A percentile compares a stretch with the other conserved stretches of the same genome.
Conservation (phyloP, 2,329 filamentous ascomycete genomes). For the Intubia oerlemansii region DNA sequence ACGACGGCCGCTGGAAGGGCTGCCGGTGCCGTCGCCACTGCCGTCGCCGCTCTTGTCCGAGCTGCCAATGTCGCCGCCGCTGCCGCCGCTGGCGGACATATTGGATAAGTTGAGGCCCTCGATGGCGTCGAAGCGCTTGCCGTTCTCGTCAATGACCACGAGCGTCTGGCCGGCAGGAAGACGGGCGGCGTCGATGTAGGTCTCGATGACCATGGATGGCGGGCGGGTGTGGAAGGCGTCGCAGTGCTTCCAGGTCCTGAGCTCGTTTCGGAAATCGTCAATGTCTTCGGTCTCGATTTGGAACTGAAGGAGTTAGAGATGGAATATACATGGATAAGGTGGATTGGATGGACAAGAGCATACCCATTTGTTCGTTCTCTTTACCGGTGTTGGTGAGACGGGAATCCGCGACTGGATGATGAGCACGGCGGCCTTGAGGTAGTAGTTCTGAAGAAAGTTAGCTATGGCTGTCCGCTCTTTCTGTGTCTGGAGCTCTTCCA, state of each 20-base stretch:
- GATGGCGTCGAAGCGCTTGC: conserved; percentile 80
- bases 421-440: conserved; percentile 67
- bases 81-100: conserved; percentile 25
- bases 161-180: conserved; percentile 71
- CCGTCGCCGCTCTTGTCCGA: conserved; percentile 5
- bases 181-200: conserved; percentile 62
- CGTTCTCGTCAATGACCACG: conserved; percentile 70
- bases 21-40: conserved; percentile 12
- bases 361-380: conserved; percentile 76
- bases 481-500: too few species aligned
- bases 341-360: conserved; percentile 15
- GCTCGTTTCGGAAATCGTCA: conserved; percentile 63
- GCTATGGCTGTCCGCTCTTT: too few species aligned
- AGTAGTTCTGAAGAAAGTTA: conserved; percentile 51
- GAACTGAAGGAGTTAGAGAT: conserved; percentile 42
- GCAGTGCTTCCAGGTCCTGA: conserved; percentile 62
- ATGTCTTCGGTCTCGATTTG: conserved; percentile 89
- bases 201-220: conserved; percentile 71
- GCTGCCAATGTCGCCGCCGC: conserved; percentile 11
- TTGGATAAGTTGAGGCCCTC: conserved; percentile 54
- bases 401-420: conserved; percentile 65
- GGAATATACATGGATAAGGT: neutral
- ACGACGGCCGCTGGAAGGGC: too few species aligned
- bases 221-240: conserved; percentile 60
- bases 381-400: conserved; percentile 29